A percentile compares a stretch with the other conserved stretches of the same genome.
Evolutionary conservation across 2,329 filamentous ascomycete species (phyloP).

Genomic region (Xylariaceae sp.): DNA sequence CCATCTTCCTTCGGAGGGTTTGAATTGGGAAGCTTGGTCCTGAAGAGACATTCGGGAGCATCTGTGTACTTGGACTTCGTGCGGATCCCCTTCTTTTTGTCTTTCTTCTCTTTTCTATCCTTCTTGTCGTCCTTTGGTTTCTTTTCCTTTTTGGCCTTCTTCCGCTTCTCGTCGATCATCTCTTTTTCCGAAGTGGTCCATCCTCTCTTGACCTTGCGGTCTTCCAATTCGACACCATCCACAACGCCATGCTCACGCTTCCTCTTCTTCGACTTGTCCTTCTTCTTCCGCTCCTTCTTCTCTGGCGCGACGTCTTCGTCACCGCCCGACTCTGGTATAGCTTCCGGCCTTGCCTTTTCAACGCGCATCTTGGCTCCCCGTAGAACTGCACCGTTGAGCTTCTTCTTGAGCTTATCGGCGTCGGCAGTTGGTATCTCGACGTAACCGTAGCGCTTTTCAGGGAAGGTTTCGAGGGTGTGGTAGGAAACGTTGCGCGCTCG

Average conservation of each 20-base stretch:
- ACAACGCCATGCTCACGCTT: constrained; percentile 49
- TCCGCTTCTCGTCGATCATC: constrained; percentile 43
- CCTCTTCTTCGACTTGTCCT: constrained; percentile 42
- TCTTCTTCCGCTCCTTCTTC: constrained; percentile 31
- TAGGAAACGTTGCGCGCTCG: constrained; percentile 80
- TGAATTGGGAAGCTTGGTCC: constrained; percentile 63
- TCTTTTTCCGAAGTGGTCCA: constrained; percentile 70
- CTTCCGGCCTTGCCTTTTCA: constrained; percentile 70
- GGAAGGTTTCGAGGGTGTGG: constrained; percentile 80
- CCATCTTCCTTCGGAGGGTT: constrained; percentile 35
- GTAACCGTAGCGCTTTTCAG: constrained; percentile 87
- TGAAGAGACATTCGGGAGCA: constrained; percentile 77
- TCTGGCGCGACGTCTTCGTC: constrained; percentile 28
- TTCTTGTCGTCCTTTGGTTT: constrained; percentile 35
- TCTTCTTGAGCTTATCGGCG: constrained; percentile 87
- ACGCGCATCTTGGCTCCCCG: constrained; percentile 82
- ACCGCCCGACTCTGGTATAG: constrained; percentile 37
- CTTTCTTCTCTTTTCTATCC: constrained; percentile 49
- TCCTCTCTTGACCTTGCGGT: constrained; percentile 79
- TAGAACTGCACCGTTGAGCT: constrained; percentile 79
- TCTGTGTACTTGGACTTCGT: constrained; percentile 76
- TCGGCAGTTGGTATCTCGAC: constrained; percentile 76
- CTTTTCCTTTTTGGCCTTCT: constrained; percentile 36
- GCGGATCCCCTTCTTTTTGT: constrained; percentile 52
- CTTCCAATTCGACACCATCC: constrained; percentile 67